Evolutionary conservation across 345 rosid genomes (phyloP).

Genomic region (Anacardium occidentale): DNA sequence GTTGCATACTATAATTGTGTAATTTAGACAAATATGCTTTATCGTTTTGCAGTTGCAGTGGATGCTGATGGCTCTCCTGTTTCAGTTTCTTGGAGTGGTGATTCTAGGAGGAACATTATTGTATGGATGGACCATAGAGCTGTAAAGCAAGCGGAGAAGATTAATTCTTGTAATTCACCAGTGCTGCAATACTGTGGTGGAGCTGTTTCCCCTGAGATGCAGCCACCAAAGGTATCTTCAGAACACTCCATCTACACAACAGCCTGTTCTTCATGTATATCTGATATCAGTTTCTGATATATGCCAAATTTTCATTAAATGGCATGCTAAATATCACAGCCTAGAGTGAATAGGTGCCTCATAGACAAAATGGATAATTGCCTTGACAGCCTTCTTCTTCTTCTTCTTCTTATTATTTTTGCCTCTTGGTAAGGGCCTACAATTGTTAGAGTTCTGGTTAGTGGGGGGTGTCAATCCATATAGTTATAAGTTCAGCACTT

Average conservation of each 20-base stretch:
- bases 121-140: constrained; percentile 99
- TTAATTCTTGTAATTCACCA: constrained; percentile 74
- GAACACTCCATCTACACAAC: not conserved
- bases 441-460: not conserved
- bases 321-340: not conserved
- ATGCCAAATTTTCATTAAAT: not conserved
- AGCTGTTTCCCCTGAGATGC: constrained; percentile 91
- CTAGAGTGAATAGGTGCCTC: not conserved
- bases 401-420: too few species aligned
- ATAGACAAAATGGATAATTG: not conserved
- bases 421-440: not conserved
- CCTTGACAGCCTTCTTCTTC: not conserved
- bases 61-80: constrained; percentile 96
- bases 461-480: not conserved
- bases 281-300: not conserved
- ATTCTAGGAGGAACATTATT: constrained; percentile 84
- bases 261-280: not conserved
- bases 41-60: constrained; percentile 69
- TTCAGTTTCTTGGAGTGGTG: constrained; percentile 96
- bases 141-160: constrained; percentile 87
- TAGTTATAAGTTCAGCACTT: not conserved
- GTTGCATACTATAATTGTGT: not conserved
- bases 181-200: constrained; percentile 93
- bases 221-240: constrained; percentile 77
- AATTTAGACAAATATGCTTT: constrained; percentile 8